phyloP scores from a whole-genome alignment of 1,284 basidiomycete species.

The Papiliotrema flavescens region DNA sequence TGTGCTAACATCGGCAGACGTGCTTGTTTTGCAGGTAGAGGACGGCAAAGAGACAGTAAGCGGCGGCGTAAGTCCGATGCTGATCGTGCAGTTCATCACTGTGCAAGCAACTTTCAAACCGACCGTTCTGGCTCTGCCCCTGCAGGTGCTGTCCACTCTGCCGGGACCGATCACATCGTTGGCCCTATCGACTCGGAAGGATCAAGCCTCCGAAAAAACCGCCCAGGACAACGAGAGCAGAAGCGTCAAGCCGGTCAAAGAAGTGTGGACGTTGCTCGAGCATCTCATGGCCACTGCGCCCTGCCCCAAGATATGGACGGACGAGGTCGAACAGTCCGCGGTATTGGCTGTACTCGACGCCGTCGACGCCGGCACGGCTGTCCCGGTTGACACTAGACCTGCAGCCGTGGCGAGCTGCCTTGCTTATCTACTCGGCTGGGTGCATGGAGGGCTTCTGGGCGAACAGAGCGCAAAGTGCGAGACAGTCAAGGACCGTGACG shows the following conservation, averaged over 20 bases:
- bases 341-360: slow-evolving; percentile 23
- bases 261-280: slow-evolving; percentile 41
- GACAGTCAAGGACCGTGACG: slow-evolving; percentile 26
- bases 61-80: not conserved
- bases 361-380: not conserved
- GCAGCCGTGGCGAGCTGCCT: slow-evolving; percentile 17
- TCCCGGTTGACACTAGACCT: not conserved
- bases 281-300: slow-evolving; percentile 30
- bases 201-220: slow-evolving; percentile 7
- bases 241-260: slow-evolving; percentile 25
- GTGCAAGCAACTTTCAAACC: slow-evolving; percentile 33
- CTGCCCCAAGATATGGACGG: slow-evolving; percentile 21
- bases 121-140: slow-evolving; percentile 29
- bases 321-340: slow-evolving; percentile 4
- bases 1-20: slow-evolving; percentile 20
- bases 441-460: slow-evolving; percentile 28
- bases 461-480: slow-evolving; percentile 11
- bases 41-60: slow-evolving; percentile 39
- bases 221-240: not conserved
- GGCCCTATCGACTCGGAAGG: slow-evolving; percentile 24
- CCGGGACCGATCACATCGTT: slow-evolving; percentile 20
- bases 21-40: slow-evolving; percentile 36
- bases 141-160: slow-evolving; percentile 25
- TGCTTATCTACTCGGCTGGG: slow-evolving; percentile 24
- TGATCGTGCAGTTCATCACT: slow-evolving; percentile 30